Percentiles rank a stretch among this genome's conserved stretches.
Evolutionary conservation across 805 yeast species (phyloP).

Genomic region (Kodamaea fukazawae): DNA sequence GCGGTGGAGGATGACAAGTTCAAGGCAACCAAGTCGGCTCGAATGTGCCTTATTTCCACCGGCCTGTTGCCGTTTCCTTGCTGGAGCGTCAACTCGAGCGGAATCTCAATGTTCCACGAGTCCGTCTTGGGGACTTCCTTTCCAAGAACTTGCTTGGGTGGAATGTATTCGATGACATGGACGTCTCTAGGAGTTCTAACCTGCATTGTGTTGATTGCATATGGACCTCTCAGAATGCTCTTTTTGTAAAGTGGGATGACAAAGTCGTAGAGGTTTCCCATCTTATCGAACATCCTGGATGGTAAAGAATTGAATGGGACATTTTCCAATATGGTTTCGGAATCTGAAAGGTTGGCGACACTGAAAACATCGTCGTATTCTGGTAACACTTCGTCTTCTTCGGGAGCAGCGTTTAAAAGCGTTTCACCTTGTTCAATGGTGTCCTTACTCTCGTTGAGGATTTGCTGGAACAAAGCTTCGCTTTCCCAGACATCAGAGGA

Average conservation of each 20-base stretch:
- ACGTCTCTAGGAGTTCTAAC: constrained; percentile 7
- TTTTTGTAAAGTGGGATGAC: constrained; percentile 6
- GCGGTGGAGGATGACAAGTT: constrained; percentile 30
- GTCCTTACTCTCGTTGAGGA: constrained; percentile 1
- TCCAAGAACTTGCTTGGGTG: constrained; percentile 16
- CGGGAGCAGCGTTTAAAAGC: no score
- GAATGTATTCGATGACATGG: constrained; percentile 18
- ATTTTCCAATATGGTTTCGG: no score
- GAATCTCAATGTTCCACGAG: constrained; percentile 28
- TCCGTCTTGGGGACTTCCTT: constrained; percentile 8
- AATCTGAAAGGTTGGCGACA: no score
- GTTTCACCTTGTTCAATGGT: constrained; percentile 2
- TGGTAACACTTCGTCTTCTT: no score
- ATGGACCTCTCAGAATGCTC: neutral
- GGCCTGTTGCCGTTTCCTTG: constrained; percentile 4
- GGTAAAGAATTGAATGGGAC: no score
- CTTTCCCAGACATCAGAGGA: no score
- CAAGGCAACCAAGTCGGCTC: constrained; percentile 30
- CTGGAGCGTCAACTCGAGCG: constrained; percentile 16
- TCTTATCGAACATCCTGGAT: no score
- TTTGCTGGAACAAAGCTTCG: no score
- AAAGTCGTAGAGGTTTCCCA: constrained; percentile 2
- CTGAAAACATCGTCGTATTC: no score
- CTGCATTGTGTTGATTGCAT: constrained; percentile 9
- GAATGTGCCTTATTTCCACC: constrained; percentile 14